Conservation (phyloP, 768 basidiomycete species). For the Ephemerocybe angulata region DNA sequence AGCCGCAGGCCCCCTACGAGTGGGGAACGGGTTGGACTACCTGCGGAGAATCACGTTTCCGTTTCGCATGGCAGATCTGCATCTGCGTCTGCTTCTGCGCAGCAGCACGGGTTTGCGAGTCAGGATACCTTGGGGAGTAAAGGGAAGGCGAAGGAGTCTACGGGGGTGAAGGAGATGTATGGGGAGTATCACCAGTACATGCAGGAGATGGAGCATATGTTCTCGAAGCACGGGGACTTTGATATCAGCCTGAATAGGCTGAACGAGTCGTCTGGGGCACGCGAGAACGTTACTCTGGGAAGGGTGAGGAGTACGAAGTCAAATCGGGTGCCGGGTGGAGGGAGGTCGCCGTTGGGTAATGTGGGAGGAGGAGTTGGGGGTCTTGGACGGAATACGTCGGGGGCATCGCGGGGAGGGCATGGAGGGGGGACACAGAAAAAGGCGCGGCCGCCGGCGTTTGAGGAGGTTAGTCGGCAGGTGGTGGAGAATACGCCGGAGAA, state of each 20-base stretch:
- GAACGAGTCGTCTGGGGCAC: conserved; percentile 8
- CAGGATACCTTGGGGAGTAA: neutral
- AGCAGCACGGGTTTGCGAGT: neutral
- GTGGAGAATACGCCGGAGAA: conserved; percentile 48
- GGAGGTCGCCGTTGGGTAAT: neutral
- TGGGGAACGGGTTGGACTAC: too few relatives aligned
- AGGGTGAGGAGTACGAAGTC: conserved; percentile 10
- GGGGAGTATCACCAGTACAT: conserved; percentile 33
- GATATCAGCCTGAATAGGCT: conserved; percentile 18
- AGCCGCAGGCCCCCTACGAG: too few relatives aligned
- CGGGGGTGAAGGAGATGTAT: conserved; percentile 15
- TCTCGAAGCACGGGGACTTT: conserved; percentile 20
- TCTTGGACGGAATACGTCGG: neutral
- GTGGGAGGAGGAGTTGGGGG: neutral
- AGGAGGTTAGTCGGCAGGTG: conserved; percentile 27
- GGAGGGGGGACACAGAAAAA: neutral
- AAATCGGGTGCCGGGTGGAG: neutral
- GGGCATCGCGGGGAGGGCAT: neutral
- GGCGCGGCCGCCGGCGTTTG: neutral
- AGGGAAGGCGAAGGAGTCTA: neutral
- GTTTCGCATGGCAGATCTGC: too few relatives aligned
- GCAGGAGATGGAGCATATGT: conserved; percentile 29
- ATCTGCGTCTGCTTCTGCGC: conserved; percentile 1
- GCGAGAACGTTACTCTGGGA: conserved; percentile 14
- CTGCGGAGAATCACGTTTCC: conserved; percentile 9